phyloP scores from a whole-genome alignment of 2,329 filamentous ascomycete genomes.

The Remersonia thermophila region DNA sequence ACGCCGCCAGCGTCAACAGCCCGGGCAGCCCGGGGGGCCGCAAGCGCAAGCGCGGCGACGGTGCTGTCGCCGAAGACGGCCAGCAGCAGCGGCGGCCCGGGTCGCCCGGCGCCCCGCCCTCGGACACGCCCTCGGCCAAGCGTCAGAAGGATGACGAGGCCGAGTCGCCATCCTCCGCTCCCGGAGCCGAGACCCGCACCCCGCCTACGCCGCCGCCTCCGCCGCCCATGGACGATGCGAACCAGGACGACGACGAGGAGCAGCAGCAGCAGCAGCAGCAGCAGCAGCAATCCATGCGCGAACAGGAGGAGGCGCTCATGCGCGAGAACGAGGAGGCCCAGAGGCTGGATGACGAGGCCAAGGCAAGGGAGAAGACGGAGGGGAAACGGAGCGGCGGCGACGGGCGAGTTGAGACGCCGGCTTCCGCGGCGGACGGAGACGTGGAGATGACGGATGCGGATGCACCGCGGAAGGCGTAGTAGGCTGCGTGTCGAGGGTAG shows the following conservation, averaged over 20 bases:
- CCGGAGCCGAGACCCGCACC: conserved; percentile 19
- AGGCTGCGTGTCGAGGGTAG: too few species aligned
- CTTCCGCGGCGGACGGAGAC: too few species aligned
- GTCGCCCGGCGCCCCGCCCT: conserved; percentile 32
- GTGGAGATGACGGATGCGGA: conserved; percentile 16
- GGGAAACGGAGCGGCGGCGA: conserved; percentile 22
- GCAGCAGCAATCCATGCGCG: conserved; percentile 27
- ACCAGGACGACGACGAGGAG: too few species aligned
- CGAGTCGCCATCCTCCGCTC: conserved; percentile 15
- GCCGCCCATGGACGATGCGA: conserved; percentile 18
- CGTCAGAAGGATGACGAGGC: conserved; percentile 23
- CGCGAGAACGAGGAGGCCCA: conserved; percentile 44
- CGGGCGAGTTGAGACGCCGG: too few species aligned
- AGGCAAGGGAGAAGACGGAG: conserved; percentile 5
- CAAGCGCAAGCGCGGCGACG: conserved; percentile 52
- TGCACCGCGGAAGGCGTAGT: too few species aligned
- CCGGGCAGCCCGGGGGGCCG: conserved; percentile 35
- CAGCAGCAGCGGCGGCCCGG: conserved; percentile 14
- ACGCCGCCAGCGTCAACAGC: conserved; percentile 20
- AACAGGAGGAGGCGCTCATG: conserved; percentile 38
- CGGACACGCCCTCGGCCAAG: conserved; percentile 45
- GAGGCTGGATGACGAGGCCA: conserved; percentile 36
- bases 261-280: too few species aligned
- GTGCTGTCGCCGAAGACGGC: conserved; percentile 18
- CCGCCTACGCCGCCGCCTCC: conserved; percentile 37